Base-by-base conservation (phyloP, 305 asterid genomes). In the Striga hermonthica region DNA sequence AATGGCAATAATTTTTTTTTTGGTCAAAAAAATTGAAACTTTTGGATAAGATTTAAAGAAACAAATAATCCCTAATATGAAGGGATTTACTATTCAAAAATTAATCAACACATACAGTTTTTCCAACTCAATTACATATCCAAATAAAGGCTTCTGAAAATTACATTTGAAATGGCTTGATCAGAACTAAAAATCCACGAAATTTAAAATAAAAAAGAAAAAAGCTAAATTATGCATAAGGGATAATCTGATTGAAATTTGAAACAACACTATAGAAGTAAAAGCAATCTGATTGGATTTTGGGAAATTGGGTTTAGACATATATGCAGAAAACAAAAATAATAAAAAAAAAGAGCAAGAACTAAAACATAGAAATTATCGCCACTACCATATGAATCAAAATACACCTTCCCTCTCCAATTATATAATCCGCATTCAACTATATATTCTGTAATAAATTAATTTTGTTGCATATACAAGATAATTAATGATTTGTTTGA, bases 321-420 rank as follows among this genome's bases (percentile, higher is more conserved):
- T 39, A 52, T 44, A 41, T 58, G 62, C 55, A 41, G 62, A 45
- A 52, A 48, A 22, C 7, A 16, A 28, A n/a, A n/a, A n/a, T n/a
- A n/a, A n/a, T n/a, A n/a, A n/a, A n/a, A n/a, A 62, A 41, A 64
- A 57, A 40, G n/a, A 22, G 64, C 60, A 36, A 40, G 53, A 16
- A 72, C 39, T 22, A 66, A 55, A n/a, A 55, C 74, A 74, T 52
- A 66, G 75, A 53, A 9, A 65, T 65, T 9, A 62, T 34, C 68
- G 72, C 49, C 69, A 72, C 49, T 55, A 36, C 60, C 28, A 50
- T n/a, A n/a, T n/a, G n/a, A n/a, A n/a, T n/a, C n/a, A n/a, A n/a
- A n/a, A n/a, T n/a, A n/a, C n/a, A n/a, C n/a, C n/a, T n/a, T n/a
- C n/a, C n/a, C n/a, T n/a, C n/a, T n/a, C n/a, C n/a, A n/a, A n/a